phyloP scores from a whole-genome alignment of 2,329 filamentous ascomycete species.

The Lasiodiplodia hormozganensis region DNA sequence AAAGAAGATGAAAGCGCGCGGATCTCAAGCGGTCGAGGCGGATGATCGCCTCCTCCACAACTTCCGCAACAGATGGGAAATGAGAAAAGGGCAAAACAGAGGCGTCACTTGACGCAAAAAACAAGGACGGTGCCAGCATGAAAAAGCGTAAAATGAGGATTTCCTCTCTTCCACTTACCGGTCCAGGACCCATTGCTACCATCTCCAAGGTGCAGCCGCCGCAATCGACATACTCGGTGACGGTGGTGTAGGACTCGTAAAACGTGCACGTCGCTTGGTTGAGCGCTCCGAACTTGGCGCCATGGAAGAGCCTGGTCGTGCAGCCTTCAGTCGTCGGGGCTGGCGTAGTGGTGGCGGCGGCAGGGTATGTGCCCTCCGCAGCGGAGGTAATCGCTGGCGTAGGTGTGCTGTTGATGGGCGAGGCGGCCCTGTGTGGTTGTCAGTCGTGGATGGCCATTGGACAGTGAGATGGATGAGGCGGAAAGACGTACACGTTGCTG shows the following conservation, averaged over 20 bases:
- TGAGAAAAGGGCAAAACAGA: neutral
- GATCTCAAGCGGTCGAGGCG: neutral
- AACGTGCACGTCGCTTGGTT: slow-evolving; percentile 37
- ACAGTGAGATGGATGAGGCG: too few species aligned
- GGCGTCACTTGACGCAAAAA: neutral
- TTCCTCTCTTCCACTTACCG: slow-evolving; percentile 32
- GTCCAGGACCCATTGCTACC: slow-evolving; percentile 35
- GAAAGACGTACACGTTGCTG: slow-evolving; percentile 7
- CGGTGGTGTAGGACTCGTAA: slow-evolving; percentile 35
- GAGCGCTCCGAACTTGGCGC: slow-evolving; percentile 31
- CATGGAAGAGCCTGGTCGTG: slow-evolving; percentile 12
- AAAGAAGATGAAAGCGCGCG: neutral
- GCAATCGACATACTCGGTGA: slow-evolving; percentile 40
- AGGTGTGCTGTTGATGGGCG: neutral
- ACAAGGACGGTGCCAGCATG: neutral
- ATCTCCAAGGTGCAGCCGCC: slow-evolving; percentile 37
- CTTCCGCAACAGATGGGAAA: slow-evolving; percentile 22
- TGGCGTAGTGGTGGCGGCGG: neutral
- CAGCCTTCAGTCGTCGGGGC: neutral
- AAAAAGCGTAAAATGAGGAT: neutral
- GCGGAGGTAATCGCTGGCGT: neutral
- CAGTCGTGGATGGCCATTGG: neutral
- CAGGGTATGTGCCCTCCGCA: neutral
- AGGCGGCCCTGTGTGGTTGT: neutral
- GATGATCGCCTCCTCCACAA: neutral